These are phyloP conservation scores for Lophiostoma macrostomum DNA, from an alignment of 495 filamentous ascomycete species.

Conservation along the genomic window DNA sequence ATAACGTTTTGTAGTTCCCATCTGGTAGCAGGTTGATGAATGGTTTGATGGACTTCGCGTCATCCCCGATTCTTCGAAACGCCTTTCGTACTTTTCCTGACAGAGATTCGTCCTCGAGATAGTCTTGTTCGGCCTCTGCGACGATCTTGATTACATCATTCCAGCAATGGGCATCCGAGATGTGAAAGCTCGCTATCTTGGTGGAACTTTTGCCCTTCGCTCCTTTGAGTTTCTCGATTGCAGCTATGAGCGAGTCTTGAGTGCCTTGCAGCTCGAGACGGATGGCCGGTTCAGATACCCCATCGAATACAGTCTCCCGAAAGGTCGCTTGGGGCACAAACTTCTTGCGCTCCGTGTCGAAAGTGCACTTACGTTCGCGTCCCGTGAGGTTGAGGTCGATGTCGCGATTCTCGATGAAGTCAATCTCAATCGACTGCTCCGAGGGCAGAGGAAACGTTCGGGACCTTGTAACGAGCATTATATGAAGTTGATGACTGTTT, in stretches of 20 bases:
- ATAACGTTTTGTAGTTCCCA: constrained; percentile 17
- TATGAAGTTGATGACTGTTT: no score
- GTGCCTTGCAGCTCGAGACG: no score
- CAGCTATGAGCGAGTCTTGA: no score
- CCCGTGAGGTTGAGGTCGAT: no score
- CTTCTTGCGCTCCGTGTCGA: no score
- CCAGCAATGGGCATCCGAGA: constrained; percentile 5
- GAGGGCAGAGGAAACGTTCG: background rate
- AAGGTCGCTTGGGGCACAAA: no score
- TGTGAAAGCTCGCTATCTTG: constrained; percentile 5
- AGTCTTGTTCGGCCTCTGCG: background rate
- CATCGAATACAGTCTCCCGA: no score
- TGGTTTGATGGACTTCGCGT: constrained; percentile 9
- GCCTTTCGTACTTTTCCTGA: constrained; percentile 5
- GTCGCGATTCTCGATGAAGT: background rate
- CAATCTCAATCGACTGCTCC: background rate
- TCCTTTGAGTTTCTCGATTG: no score
- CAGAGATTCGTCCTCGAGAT: background rate
- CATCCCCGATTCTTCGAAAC: constrained; percentile 13
- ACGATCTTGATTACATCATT: constrained; percentile 5
- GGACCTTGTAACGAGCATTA: background rate
- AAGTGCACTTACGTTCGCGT: no score
- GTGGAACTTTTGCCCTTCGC: background rate
- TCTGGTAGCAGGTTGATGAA: constrained; percentile 13
- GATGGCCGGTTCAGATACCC: no score